Base-by-base conservation (phyloP, 208 protist species). In the Lotmaria passim region DNA sequence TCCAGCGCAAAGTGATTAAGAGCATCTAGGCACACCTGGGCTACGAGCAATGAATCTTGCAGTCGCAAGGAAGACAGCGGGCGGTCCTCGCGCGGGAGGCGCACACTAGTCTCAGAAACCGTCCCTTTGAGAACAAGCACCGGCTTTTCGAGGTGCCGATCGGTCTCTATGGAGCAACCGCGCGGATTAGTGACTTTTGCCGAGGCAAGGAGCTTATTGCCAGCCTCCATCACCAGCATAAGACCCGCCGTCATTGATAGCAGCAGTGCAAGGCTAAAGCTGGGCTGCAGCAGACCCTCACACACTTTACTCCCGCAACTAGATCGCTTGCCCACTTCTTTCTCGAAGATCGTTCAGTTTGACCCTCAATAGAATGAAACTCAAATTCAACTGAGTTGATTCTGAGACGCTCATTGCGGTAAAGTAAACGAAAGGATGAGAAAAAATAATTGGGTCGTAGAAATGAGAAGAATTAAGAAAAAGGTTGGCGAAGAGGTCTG, bases 1-100 rank as follows among this genome's bases (percentile, higher is more conserved):
- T 93, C 87, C 0, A 95, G 39, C 2, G 81, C 81, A 79, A 95
- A 95, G 43, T 87, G 78, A 15, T 90, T 82, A 33, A 74, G 58
- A 0, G 69, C 67, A 51, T 78, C 58, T 38, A 95, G 53, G 48
- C 71, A 78, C 6, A 91, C 38, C 55, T 95, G 90, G 10, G 87
- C 72, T 28, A 79, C 65, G 15, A 93, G 52, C 23, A 95, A 58
- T 26, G 79, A 81, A 43, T 83, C 61, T 24, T 69, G 56, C 31
- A 93, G 51, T 2, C 70, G 64, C 4, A 91, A 53, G 4, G 79
- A 87, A 1, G 83, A 81, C 11, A 88, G 50, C 30, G 79, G 74
- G 43, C 76, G 47, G 30, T 86, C 80, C 58, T 93, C 90, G 38
- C 82, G 78, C 12, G 90, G 90, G n/a, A 93, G 73, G 51, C 86